Percentiles rank a stretch among this genome's conserved stretches.
These are phyloP conservation scores for Achaetomiella virescens DNA, from an alignment of 495 filamentous ascomycete species.

Conservation along the genomic window DNA sequence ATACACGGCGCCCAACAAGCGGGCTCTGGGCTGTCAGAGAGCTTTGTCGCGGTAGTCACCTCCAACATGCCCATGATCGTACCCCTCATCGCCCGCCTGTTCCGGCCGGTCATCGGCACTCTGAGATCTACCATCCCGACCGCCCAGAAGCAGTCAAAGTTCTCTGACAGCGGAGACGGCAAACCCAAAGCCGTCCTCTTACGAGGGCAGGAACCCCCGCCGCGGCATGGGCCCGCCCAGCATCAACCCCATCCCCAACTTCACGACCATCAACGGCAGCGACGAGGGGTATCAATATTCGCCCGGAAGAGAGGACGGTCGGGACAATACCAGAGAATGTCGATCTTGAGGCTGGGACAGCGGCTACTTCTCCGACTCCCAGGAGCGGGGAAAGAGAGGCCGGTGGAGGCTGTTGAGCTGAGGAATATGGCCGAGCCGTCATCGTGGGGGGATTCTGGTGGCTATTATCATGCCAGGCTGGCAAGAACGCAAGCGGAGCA, in stretches of 20 bases:
- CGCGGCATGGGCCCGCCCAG: constrained; percentile 35
- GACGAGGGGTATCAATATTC: constrained; percentile 37
- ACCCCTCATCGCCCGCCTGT: constrained; percentile 37
- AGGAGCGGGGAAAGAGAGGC: constrained; percentile 15
- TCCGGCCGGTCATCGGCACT: constrained; percentile 28
- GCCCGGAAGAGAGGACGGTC: background rate
- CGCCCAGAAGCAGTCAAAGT: constrained; percentile 19
- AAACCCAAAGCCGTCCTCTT: constrained; percentile 21
- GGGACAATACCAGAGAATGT: background rate
- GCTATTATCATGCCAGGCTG: constrained; percentile 24
- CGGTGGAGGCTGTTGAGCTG: constrained; percentile 17
- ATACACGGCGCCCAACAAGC: constrained; percentile 38
- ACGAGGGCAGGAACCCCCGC: constrained; percentile 36
- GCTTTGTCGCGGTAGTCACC: constrained; percentile 48
- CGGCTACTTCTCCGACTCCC: no score
- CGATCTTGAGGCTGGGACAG: constrained; percentile 8
- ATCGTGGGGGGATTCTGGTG: constrained; percentile 10
- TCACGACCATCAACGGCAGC: constrained; percentile 44
- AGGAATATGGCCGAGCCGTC: background rate
- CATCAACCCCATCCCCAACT: constrained; percentile 41
- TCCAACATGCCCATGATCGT: constrained; percentile 50
- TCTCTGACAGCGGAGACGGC: constrained; percentile 16
- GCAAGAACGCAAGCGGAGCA: constrained; percentile 4
- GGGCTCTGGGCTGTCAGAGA: constrained; percentile 44
- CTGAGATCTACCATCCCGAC: constrained; percentile 27